Evolutionary conservation across 139 green algal genomes (phyloP).

Genomic region (Tetradesmus obliquus): DNA sequence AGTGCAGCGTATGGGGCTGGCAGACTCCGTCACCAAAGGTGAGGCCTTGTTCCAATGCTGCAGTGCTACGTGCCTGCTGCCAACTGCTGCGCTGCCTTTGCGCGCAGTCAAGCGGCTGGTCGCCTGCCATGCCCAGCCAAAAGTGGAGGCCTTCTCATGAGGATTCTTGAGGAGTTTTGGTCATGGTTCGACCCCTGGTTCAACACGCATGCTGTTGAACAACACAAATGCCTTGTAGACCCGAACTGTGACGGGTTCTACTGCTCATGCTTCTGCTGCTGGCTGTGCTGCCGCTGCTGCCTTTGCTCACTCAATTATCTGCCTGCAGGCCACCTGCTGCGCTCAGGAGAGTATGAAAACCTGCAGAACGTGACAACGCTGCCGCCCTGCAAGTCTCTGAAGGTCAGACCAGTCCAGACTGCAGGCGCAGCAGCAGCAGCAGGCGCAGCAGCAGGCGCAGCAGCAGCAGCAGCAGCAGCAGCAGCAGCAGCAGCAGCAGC

Average conservation of each 20-base stretch:
- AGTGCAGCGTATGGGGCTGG: too few relatives aligned
- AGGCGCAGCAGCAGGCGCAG: background rate
- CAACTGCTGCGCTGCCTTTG: background rate
- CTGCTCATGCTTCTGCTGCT: background rate
- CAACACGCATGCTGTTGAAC: too few relatives aligned
- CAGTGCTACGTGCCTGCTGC: background rate
- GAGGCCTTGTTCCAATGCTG: too few relatives aligned
- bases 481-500: background rate
- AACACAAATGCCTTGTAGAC: background rate
- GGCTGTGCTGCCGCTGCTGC: background rate
- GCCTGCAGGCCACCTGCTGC: conserved; percentile 29
- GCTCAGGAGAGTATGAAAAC: background rate
- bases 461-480: background rate
- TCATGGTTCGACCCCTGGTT: too few relatives aligned
- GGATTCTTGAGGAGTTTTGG: too few relatives aligned
- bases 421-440: background rate
- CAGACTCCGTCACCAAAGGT: too few relatives aligned
- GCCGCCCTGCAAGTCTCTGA: background rate
- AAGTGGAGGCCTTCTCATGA: too few relatives aligned
- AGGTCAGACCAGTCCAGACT: background rate
- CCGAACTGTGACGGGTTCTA: background rate
- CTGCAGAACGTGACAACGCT: background rate
- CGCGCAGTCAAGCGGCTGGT: too few relatives aligned
- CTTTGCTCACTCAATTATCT: background rate
- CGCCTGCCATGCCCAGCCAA: too few relatives aligned